Base-by-base conservation (phyloP, 805 yeast genomes). In the Tetrapisispora namnaoensis region DNA sequence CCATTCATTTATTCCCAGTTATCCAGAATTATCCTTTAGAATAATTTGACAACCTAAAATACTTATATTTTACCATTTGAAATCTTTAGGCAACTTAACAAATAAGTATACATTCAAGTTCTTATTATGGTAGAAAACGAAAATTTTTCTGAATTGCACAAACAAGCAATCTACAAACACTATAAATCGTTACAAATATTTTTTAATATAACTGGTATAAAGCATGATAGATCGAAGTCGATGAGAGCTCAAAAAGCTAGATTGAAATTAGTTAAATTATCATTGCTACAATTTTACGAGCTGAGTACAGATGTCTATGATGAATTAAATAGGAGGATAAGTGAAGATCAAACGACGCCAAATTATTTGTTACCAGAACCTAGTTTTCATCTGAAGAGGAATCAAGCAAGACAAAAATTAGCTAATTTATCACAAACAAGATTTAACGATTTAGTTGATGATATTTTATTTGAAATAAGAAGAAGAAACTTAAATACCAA, bases 281-380 rank as follows among this genome's bases (percentile, higher is more conserved):
- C 95, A 2, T 71, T 76, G 21, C 79, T 82, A 8, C 99, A 93
- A 67, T 89, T 93, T 62, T 75, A 77, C 51, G 99, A 93, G 65
- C 77, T 93, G 50, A 80, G 95, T 55, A 89, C 96, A 2, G 99
- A 93, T 65, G 97, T 93, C 13, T 84, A 80, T 63, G 99, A 93
- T 67, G 99, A 93, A 66, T 71, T 93, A 51, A 79, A 80, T 57
- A 78, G 99, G 60, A 76, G 99, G 53, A 75, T 77, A 38, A 78
- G 72, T 54, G 83, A 81, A 55, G 72, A 76, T 35, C 70, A 76
- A 45, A 72, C 76, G 28, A 78, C 77, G 53, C 82, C 85, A 1
- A 80, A 78, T 48, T 80, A 76, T 58, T 72, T 91, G 46, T 72
- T 80, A 37, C 90, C 95, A 4, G 78, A 79, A 58, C 72, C 77